phyloP scores from a whole-genome alignment of 2,329 filamentous ascomycete genomes.

The Claviceps quebecensis region DNA sequence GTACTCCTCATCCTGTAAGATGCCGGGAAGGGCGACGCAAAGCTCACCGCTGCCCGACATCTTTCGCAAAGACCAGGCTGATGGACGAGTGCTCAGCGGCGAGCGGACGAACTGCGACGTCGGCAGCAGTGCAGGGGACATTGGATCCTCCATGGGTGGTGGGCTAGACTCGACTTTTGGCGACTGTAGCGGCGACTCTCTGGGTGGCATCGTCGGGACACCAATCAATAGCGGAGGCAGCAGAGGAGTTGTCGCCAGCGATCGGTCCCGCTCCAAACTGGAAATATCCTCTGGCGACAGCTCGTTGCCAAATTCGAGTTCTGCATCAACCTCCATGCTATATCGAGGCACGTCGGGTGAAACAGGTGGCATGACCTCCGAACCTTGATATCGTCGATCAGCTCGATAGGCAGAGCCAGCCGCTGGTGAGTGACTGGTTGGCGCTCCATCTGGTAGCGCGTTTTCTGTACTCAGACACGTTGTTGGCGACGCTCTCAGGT shows the following conservation, averaged over 20 bases:
- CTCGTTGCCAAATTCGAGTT: conserved; percentile 20
- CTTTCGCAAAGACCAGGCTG: conserved; percentile 57
- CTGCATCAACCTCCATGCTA: conserved; percentile 34
- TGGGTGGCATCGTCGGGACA: conserved; percentile 37
- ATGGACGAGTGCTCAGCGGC: conserved; percentile 63
- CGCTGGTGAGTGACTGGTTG: conserved; percentile 66
- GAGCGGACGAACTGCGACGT: conserved; percentile 37
- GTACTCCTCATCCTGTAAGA: conserved; percentile 52
- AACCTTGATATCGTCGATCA: conserved; percentile 28
- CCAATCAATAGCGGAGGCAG: conserved; percentile 67
- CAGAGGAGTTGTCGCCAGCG: conserved; percentile 64
- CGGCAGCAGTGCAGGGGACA: conserved; percentile 20
- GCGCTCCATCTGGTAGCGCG: conserved; percentile 53
- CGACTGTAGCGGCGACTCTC: conserved; percentile 74
- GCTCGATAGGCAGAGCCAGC: conserved; percentile 38
- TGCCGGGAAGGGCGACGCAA: conserved; percentile 44
- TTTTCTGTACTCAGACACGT: conserved; percentile 78
- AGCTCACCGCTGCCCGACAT: conserved; percentile 45
- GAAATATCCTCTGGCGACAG: conserved; percentile 23
- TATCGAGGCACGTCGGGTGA: conserved; percentile 50
- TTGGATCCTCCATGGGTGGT: conserved; percentile 1
- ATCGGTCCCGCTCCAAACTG: conserved; percentile 43
- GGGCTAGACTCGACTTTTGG: conserved; percentile 34
- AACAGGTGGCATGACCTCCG: conserved; percentile 41
- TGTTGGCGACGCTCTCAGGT: conserved; percentile 42